Evolutionary conservation across 352 stramenopile species (phyloP), one percentile per base, ranked within the genome.

Genomic region (Sclerospora graminicola): DNA sequence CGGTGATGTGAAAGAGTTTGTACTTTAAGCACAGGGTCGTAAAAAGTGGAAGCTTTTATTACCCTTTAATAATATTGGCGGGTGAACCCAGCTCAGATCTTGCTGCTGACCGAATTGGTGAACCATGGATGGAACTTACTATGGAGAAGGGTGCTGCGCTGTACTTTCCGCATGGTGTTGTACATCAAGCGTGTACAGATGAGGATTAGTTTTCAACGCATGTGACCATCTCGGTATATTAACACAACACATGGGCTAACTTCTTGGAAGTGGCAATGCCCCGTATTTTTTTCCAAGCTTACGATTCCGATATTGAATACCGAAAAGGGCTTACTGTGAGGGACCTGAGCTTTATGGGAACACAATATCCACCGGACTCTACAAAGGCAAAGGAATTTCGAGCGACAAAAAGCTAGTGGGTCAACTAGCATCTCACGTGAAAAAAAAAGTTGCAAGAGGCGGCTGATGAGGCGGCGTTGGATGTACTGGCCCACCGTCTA

Each of bases 11-110:
- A 79, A 93, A 41, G 79, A 89, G 16, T 93, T 93, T 57, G 78
- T 93, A 24, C 50, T 90, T 8, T 74, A 93, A 54, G 91, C 81
- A 0, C 60, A 93, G 54, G 81, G 81, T 6, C 57, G 68, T 15
- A 93, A 93, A 55, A 81, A 88, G 57, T 93, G 81, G 81, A 89
- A 91, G 58, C 63, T n/a, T 93, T 8, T 93, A 93, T 39, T 63
- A 69, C 27, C 79, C 79, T 13, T 52, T 87, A 21, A 60, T 80
- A 1, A 72, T 88, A 43, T 41, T 93, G 23, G 62, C 81, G 5
- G 79, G 77, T 20, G 79, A 90, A 50, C n/a, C n/a, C n/a, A n/a
- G n/a, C n/a, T n/a, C n/a, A n/a, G n/a, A n/a, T n/a, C n/a, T n/a
- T n/a, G n/a, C n/a, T n/a, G n/a, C n/a, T n/a, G n/a, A n/a, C n/a